A percentile compares a stretch with the other conserved stretches of the same genome.
phyloP scores from a whole-genome alignment of 2,329 filamentous ascomycete genomes.

The Penicillium sp. region DNA sequence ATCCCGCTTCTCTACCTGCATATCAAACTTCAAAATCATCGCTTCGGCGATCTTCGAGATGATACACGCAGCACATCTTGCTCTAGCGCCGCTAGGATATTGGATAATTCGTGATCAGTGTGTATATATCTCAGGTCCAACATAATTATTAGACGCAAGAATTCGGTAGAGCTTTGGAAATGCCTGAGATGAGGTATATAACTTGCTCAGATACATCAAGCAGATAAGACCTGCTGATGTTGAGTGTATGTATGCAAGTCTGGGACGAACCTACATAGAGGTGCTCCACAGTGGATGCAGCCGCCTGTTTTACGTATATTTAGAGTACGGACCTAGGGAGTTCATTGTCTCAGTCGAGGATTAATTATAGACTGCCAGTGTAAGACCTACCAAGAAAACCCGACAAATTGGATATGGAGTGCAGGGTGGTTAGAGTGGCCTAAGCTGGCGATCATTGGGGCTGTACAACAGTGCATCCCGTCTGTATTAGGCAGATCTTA shows the following conservation, averaged over 20 bases:
- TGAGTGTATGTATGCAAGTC: background rate
- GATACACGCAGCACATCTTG: slow-evolving; percentile 55
- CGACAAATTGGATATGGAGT: background rate
- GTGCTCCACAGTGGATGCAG: background rate
- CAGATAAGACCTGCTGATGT: background rate
- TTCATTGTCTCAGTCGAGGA: background rate
- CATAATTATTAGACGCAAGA: background rate
- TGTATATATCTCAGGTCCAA: background rate
- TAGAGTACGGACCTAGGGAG: background rate
- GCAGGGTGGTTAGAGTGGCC: slow-evolving; percentile 1
- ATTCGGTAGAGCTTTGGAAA: background rate
- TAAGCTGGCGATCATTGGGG: slow-evolving; percentile 1
- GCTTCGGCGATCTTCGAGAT: background rate
- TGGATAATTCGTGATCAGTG: slow-evolving; percentile 28
- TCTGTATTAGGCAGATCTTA: background rate
- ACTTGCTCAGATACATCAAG: no score
- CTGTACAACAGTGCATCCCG: background rate
- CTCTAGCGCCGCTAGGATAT: slow-evolving; percentile 65
- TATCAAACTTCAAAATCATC: background rate
- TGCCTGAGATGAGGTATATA: background rate
- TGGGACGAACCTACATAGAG: background rate
- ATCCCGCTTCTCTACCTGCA: background rate
- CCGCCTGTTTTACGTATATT: background rate
- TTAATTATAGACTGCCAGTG: background rate
- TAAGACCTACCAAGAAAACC: background rate